Conservation (phyloP, 306 rosid genomes). For the Gynostemma pentaphyllum region DNA sequence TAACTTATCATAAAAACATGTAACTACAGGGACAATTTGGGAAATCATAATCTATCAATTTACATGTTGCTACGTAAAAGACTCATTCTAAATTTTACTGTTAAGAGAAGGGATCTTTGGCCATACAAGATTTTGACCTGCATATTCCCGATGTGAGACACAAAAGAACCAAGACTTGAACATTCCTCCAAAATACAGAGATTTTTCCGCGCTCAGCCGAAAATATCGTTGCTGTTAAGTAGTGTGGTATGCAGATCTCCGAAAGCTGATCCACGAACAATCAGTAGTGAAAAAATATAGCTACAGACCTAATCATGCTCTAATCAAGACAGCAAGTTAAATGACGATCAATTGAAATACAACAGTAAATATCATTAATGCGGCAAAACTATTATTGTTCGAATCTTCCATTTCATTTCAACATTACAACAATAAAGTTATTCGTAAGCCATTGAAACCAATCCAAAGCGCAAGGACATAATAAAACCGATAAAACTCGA, state of each 20-base stretch:
- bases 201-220: constrained; percentile 74
- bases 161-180: constrained; percentile 52
- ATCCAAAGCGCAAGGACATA: neutral
- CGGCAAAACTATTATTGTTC: neutral
- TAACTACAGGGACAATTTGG: no score
- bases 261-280: constrained; percentile 45
- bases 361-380: neutral
- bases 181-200: constrained; percentile 59
- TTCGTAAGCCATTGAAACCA: neutral
- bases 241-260: constrained; percentile 85
- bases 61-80: neutral
- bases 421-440: neutral
- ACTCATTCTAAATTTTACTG: neutral
- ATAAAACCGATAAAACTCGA: neutral
- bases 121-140: constrained; percentile 99
- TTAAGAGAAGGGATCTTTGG: constrained; percentile 35
- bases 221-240: constrained; percentile 76
- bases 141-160: constrained; percentile 80
- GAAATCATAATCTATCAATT: no score
- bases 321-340: neutral
- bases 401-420: neutral
- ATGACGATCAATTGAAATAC: neutral
- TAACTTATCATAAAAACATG: no score
- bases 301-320: neutral
- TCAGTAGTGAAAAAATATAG: neutral